Percentiles rank a stretch among this genome's conserved stretches.
These are phyloP conservation scores for Naganishia randhawae DNA, from an alignment of 768 basidiomycete species.

Conservation along the genomic window DNA sequence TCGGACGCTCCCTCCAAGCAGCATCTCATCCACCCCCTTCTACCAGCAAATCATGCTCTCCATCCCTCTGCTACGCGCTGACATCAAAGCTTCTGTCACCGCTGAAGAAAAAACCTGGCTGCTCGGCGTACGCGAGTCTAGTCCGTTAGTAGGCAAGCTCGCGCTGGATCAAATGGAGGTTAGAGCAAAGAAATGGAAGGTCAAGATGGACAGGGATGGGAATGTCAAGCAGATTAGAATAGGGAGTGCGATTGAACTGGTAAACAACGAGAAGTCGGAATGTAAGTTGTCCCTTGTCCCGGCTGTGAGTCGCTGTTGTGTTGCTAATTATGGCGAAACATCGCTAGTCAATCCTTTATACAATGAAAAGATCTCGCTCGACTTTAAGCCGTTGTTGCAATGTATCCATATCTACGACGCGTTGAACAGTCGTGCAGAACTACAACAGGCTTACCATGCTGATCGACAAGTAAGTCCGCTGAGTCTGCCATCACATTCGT, in stretches of 20 bases:
- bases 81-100: constrained; percentile 89
- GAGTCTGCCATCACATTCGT: not conserved
- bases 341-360: constrained; percentile 78
- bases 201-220: constrained; percentile 76
- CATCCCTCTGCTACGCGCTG: constrained; percentile 77
- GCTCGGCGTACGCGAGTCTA: constrained; percentile 84
- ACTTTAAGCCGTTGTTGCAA: constrained; percentile 92
- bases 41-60: constrained; percentile 88
- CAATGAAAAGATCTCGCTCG: constrained; percentile 79
- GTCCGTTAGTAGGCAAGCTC: constrained; percentile 74
- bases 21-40: constrained; percentile 85
- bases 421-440: constrained; percentile 80
- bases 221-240: constrained; percentile 71
- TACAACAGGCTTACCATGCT: constrained; percentile 90
- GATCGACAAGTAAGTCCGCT: constrained; percentile 72
- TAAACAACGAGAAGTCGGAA: constrained; percentile 89
- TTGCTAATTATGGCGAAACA: not conserved
- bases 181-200: constrained; percentile 76
- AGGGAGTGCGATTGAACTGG: constrained; percentile 85
- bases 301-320: not conserved
- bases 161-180: constrained; percentile 86
- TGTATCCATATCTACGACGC: constrained; percentile 95
- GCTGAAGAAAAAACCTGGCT: constrained; percentile 96
- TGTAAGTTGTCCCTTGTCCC: constrained; percentile 60
- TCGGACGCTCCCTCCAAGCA: constrained; percentile 79